Evolutionary conservation across 139 green algal species (phyloP), one percentile per base, ranked within the genome.

Genomic region (Tetradesmus lagerheimii): DNA sequence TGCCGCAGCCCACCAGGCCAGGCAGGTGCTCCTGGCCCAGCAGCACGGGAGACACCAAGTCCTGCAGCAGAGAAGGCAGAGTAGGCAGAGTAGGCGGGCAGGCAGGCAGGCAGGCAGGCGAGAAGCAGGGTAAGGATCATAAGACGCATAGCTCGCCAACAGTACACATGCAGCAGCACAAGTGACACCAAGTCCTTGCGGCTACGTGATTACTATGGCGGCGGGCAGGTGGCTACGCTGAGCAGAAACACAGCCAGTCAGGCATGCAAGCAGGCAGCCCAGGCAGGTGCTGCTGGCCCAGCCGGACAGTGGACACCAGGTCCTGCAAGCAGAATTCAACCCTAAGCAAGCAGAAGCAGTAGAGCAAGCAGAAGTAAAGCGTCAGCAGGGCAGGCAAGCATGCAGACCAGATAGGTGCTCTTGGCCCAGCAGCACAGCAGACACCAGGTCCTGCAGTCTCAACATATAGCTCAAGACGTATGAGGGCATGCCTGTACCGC

Each of bases 1-100:
- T 87, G 27, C 64, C 47, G 45, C 53, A 77, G 20, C 50, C 74
- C 83, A 89, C 83, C 11, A 91, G 89, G 27, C 89, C 67, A 4
- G 96, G 95, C 78, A 98, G 90, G 89, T 96, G 92, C 91, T 96
- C 93, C 25, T 84, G 78, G 14, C 95, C 96, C 47, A 93, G 78
- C 71, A 97, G 78, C 34, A 95, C 87, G 0, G 95, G 96, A 0
- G 95, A 94, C 4, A 96, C 89, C 47, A 97, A 41, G 39, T 95
- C 94, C 95, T 97, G 91, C 85, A 78, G 29, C 9, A 84, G 75
- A 5, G 78, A 4, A 41, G 18, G 78, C 35, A 57, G 3, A 11
- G n/a, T n/a, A n/a, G n/a, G n/a, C n/a, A n/a, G n/a, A n/a, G n/a
- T n/a, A n/a, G n/a, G n/a, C n/a, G n/a, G 11, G 76, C 47, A 38